Evolutionary conservation across 768 basidiomycete species (phyloP).

Genomic region (Suillus cothurnatus): DNA sequence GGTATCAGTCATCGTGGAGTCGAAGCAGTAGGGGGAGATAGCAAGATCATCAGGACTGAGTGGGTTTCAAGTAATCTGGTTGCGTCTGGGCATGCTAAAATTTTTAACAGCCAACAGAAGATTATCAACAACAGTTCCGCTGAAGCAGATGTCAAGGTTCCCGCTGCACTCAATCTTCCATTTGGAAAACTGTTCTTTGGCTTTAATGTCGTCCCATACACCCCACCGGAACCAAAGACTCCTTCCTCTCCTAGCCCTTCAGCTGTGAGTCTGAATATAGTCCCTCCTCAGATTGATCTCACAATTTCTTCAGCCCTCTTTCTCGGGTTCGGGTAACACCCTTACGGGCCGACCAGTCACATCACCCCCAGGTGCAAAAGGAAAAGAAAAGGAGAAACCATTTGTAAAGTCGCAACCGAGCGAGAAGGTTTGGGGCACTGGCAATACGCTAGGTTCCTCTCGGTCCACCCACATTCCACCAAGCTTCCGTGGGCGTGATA

Average conservation of each 20-base stretch:
- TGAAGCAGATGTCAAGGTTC: slow-evolving; percentile 76
- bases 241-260: slow-evolving; percentile 31
- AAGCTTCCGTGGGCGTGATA: slow-evolving; percentile 37
- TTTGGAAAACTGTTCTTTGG: slow-evolving; percentile 97
- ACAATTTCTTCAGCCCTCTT: slow-evolving; percentile 41
- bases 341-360: slow-evolving; percentile 55
- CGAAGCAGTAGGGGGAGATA: slow-evolving; percentile 75
- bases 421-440: slow-evolving; percentile 45
- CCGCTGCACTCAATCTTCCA: slow-evolving; percentile 87
- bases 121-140: slow-evolving; percentile 82
- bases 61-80: slow-evolving; percentile 43
- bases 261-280: slow-evolving; percentile 26
- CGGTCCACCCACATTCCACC: slow-evolving; percentile 34
- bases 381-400: slow-evolving; percentile 48
- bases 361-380: slow-evolving; percentile 48
- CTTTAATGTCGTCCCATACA: slow-evolving; percentile 77
- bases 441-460: slow-evolving; percentile 52
- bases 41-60: slow-evolving; percentile 92
- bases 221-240: slow-evolving; percentile 44
- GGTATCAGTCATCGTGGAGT: slow-evolving; percentile 84
- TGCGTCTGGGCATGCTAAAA: slow-evolving; percentile 15
- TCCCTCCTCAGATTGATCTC: not conserved
- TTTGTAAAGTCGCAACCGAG: slow-evolving; percentile 32
- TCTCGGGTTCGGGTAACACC: slow-evolving; percentile 68
- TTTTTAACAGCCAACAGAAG: slow-evolving; percentile 63